Evolutionary conservation across 108 stramenopile genomes (phyloP), one percentile per base, ranked within the genome.

Genomic region (Cyclotella atomus): DNA sequence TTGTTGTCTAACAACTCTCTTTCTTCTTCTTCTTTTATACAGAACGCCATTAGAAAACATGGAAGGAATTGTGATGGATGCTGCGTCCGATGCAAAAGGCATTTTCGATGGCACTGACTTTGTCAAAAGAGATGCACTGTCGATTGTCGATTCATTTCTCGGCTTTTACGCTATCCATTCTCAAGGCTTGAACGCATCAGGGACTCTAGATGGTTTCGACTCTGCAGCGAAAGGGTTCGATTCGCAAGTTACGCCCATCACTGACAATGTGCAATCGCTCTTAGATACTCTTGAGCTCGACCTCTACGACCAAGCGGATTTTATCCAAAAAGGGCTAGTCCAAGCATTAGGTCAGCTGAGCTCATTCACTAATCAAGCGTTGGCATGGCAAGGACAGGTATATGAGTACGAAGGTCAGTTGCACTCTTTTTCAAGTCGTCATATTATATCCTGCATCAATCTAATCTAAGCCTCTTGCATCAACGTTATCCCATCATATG

Each of bases 31-130:
- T n/a, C n/a, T n/a, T n/a, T n/a, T n/a, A n/a, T n/a, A n/a, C 2
- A 81, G 70, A 55, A 50, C 70, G n/a, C 83, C 83, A 20, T 36
- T 84, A 10, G 57, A 64, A 41, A 84, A 71, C 38, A 41, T 79
- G 5, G 12, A 77, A 49, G 38, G 28, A 16, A 70, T 84, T 29
- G 64, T 84, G 17, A 49, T 27, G 12, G 70, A 73, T 17, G 83
- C 83, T 24, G 79, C 83, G 16, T 14, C 65, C 1, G 83, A 84
- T 50, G 83, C 80, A 16, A 65, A 43, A 30, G 17, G 56, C 14
- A 79, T 79, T 15, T 77, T 84, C 35, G 59, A 74, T 61, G 83
- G 76, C 19, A 84, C 83, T n/a, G 65, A 66, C 30, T 81, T 71
- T 24, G 83, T 84, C 14, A 55, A 47, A 24, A n/a, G 43, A 8